phyloP scores from a whole-genome alignment of 2,329 filamentous ascomycete species.

The Stachybotrys elegans region DNA sequence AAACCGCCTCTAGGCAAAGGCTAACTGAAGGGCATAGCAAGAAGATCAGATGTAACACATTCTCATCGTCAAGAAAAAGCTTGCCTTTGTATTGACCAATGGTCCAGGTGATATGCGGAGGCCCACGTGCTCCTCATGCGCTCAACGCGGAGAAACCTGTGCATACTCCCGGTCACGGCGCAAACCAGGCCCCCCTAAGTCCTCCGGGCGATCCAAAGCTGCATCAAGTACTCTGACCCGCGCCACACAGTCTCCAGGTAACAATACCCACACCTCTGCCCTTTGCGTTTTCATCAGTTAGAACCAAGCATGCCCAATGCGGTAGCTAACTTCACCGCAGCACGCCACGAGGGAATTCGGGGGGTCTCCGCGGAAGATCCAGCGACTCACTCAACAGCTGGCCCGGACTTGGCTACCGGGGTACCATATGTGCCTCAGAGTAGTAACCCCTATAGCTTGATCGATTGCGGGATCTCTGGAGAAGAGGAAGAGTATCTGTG shows the following conservation, averaged over 20 bases:
- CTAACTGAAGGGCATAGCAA: not conserved
- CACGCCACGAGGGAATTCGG: too few relatives aligned
- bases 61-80: not conserved
- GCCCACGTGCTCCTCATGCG: slow-evolving; percentile 4
- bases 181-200: slow-evolving; percentile 1
- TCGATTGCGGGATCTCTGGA: too few relatives aligned
- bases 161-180: slow-evolving; percentile 2
- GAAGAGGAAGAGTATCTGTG: not conserved
- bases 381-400: not conserved
- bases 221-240: not conserved
- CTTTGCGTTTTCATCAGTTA: not conserved
- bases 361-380: too few relatives aligned
- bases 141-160: not conserved
- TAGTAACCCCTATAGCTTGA: too few relatives aligned
- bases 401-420: not conserved
- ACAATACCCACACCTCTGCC: not conserved
- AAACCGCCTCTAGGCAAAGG: too few relatives aligned
- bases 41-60: slow-evolving; percentile 4
- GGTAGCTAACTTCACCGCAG: too few relatives aligned
- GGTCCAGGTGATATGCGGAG: not conserved
- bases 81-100: not conserved
- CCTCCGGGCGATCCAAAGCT: not conserved
- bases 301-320: too few relatives aligned
- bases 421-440: not conserved
- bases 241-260: not conserved